Base-by-base conservation (phyloP, 352 stramenopile genomes). In the Phytophthora idaei region DNA sequence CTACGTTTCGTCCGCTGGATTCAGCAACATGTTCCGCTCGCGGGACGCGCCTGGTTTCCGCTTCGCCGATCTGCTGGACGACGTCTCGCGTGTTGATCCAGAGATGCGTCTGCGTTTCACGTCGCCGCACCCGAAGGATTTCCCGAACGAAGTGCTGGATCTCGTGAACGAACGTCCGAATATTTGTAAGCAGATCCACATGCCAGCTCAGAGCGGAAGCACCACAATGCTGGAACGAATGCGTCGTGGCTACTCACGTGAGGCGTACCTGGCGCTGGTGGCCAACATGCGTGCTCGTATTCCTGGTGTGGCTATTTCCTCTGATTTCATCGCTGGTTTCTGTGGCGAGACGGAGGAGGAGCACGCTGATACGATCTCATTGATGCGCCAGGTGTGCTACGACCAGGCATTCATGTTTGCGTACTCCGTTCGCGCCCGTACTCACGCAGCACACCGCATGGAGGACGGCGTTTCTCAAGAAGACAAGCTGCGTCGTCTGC, bases 351-450 rank as follows among this genome's bases (percentile, higher is more conserved):
- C 97, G 0, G 96, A 99, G 46, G 81, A 92, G 28, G 98, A 99
- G 59, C 98, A 99, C 80, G 32, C 57, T 6, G 90, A 99, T 64
- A 99, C 97, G 10, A 77, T 95, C 15, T 87, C 87, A 48, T 73
- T 95, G 32, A 91, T 96, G 83, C 83, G 77, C 14, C 73, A 78
- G 15, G 87, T 93, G 12, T 80, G 85, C 61, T 99, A 98, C 73
- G 97, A 99, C 67, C 95, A 99, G 73, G 98, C 97, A 25, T 99
- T 99, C 80, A 98, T 99, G 95, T 99, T 99, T 78, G 95, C 97
- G 14, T 99, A 99, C 81, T 98, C 90, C 47, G 90, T 99, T 83
- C 85, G 98, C 51, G 96, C 93, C 28, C 92, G 93, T 61, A 99
- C 97, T 1, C 95, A 99, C 68, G 97, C 98, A 3, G 90, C 96